A percentile compares a stretch with the other conserved stretches of the same genome.
Evolutionary conservation across 73 alveolate species (phyloP).

Genomic region (Tetrahymena elliotti): DNA sequence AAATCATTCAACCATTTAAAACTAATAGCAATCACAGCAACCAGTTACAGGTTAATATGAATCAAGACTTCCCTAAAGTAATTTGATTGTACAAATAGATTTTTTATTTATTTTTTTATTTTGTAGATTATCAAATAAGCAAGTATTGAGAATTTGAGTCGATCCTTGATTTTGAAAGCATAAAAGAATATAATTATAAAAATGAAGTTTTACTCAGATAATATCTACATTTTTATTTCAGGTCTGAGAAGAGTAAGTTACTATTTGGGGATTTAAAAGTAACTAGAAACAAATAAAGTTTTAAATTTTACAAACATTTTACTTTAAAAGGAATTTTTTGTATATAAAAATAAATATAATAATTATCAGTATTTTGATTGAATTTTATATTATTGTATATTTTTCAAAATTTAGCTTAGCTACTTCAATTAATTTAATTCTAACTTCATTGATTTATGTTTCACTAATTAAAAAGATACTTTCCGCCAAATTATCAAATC

Average conservation of each 20-base stretch:
- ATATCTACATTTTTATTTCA: not conserved
- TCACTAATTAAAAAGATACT: not conserved
- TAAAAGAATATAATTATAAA: not conserved
- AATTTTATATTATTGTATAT: not conserved
- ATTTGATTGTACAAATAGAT: not conserved
- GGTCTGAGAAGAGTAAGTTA: not conserved
- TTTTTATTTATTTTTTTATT: not conserved
- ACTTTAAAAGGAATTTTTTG: not conserved
- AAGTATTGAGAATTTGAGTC: not conserved
- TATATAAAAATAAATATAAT: not conserved
- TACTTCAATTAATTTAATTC: not conserved
- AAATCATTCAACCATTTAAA: not conserved
- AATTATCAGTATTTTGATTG: not conserved
- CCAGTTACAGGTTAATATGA: not conserved
- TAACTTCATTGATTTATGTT: not conserved
- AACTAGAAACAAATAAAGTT: not conserved
- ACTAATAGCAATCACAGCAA: not conserved
- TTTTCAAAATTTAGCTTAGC: not conserved
- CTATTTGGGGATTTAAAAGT: too few relatives aligned
- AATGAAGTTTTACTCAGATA: not conserved
- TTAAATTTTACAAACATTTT: not conserved
- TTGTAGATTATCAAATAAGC: not conserved
- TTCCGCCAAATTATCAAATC: not conserved
- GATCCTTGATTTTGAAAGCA: not conserved
- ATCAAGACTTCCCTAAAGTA: not conserved